A percentile compares a stretch with the other conserved stretches of the same genome.
Conservation (phyloP, 768 basidiomycete genomes). For the Clathrus columnatus region DNA sequence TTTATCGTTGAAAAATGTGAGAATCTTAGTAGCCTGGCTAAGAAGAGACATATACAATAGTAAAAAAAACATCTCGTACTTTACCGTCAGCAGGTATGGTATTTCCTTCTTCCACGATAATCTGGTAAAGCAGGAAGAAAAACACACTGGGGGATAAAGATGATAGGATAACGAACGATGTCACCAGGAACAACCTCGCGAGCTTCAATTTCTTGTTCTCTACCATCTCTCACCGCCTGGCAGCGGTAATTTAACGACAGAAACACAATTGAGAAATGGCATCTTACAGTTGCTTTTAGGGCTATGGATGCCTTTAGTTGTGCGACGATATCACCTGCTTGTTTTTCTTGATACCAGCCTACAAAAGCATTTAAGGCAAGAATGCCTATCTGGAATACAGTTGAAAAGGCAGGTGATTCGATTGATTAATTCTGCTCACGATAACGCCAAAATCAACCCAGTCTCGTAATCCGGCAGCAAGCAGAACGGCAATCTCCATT, state of each 20-base stretch:
- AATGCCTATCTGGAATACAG: conserved; percentile 26
- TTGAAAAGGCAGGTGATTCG: not conserved
- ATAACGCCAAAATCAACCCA: conserved; percentile 45
- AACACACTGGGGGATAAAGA: not conserved
- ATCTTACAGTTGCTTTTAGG: conserved; percentile 16
- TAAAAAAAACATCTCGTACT: conserved; percentile 14
- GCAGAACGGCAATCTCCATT: conserved; percentile 40
- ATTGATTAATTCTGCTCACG: conserved; percentile 20
- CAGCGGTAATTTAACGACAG: not conserved
- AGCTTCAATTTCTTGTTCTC: conserved; percentile 34
- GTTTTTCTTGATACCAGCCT: conserved; percentile 40
- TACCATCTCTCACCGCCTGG: conserved; percentile 30
- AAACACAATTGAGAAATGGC: not conserved
- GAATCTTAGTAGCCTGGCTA: conserved; percentile 20
- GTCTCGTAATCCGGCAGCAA: conserved; percentile 36
- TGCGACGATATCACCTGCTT: conserved; percentile 41
- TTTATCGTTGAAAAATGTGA: conserved; percentile 33
- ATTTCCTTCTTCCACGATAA: conserved; percentile 34
- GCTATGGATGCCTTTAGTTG: conserved; percentile 42
- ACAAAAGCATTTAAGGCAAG: conserved; percentile 35
- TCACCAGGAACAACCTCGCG: conserved; percentile 38
- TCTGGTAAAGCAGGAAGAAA: conserved; percentile 5
- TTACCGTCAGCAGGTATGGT: conserved; percentile 39
- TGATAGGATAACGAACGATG: conserved; percentile 21
- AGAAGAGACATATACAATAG: not conserved